Evolutionary conservation across 2,329 filamentous ascomycete genomes (phyloP), one percentile per base, ranked within the genome.

Genomic region (Verruconis gallopava): DNA sequence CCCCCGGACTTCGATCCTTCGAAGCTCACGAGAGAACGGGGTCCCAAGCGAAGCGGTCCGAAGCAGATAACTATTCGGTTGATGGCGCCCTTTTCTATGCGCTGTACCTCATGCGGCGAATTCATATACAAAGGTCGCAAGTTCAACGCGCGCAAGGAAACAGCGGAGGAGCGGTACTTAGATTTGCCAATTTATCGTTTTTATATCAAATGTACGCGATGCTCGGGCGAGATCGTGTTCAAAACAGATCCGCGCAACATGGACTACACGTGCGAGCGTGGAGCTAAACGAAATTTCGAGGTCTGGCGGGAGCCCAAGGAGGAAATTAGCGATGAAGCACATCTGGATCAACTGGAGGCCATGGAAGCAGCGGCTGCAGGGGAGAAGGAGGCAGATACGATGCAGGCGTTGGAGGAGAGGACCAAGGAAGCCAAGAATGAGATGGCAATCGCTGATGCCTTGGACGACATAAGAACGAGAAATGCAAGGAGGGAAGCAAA

Each of bases 101-200:
- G 79, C 55, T 88, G 83, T 58, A 77, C 62, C 11, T 62, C 65
- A 21, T 78, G 74, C 53, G 75, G 76, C 54, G 83, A 93, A 62
- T 94, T 81, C 66, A 91, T 93, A 55, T 89, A 93, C 69, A 85
- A 85, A 52, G 88, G 88, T 0, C 77, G 88, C 46, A 96, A 95
- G 55, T 96, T 96, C 72, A 96, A 96, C 63, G 81, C 85, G 2
- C 74, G 85, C 25, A 98, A 98, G 56, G 86, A 95, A 56, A 94
- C 83, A 0, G 85, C 85, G 0, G 82, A 91, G 15, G 83, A 95
- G 53, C 83, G 81, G 51, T 98, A 98, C 65, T 76, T 94, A 37
- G 75, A 75, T 38, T 93, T 96, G 47, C 76, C 85, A 46, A 86
- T 93, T 48, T 91, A 80, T 64, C 76, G 81, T 21, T 95, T 96